Evolutionary conservation across 345 rosid species (phyloP).

Genomic region (Microthlaspi erraticum): DNA sequence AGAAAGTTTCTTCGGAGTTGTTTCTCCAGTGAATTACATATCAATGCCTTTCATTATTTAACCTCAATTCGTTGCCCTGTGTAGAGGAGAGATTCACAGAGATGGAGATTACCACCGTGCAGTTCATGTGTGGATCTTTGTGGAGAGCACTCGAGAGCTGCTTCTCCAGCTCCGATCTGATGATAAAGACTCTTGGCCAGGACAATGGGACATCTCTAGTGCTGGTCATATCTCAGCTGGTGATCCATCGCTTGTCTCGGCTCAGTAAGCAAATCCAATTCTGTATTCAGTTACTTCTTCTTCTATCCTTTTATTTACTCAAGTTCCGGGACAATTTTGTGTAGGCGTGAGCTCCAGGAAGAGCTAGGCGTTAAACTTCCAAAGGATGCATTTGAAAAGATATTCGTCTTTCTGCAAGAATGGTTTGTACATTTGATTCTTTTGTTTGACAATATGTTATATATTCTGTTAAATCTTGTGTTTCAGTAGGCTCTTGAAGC

Average conservation of each 20-base stretch:
- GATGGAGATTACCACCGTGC: constrained; percentile 95
- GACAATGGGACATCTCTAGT: constrained; percentile 90
- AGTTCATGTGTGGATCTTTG: constrained; percentile 84
- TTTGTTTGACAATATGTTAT: neutral
- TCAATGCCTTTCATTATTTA: neutral
- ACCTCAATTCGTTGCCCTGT: constrained; percentile 23
- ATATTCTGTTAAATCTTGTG: constrained; percentile 9
- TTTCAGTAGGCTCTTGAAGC: constrained; percentile 1
- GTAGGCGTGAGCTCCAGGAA: constrained; percentile 92
- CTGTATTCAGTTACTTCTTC: constrained; percentile 5
- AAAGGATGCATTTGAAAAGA: constrained; percentile 83
- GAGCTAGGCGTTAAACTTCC: constrained; percentile 86
- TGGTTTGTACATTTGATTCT: constrained; percentile 54
- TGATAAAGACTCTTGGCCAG: constrained; percentile 88
- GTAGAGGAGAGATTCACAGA: constrained; percentile 73
- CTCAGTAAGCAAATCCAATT: constrained; percentile 54
- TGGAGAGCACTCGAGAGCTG: constrained; percentile 76
- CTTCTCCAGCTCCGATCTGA: constrained; percentile 86
- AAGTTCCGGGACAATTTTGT: constrained; percentile 7
- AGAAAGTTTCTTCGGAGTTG: too few relatives aligned
- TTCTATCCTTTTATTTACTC: neutral
- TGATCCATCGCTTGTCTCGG: constrained; percentile 74
- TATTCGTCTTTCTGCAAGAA: constrained; percentile 76
- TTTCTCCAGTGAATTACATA: constrained; percentile 6
- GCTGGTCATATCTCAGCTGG: constrained; percentile 97